A percentile compares a stretch with the other conserved stretches of the same genome.
Evolutionary conservation across 2,329 filamentous ascomycete species (phyloP).

Genomic region (Simplicillium sp.): DNA sequence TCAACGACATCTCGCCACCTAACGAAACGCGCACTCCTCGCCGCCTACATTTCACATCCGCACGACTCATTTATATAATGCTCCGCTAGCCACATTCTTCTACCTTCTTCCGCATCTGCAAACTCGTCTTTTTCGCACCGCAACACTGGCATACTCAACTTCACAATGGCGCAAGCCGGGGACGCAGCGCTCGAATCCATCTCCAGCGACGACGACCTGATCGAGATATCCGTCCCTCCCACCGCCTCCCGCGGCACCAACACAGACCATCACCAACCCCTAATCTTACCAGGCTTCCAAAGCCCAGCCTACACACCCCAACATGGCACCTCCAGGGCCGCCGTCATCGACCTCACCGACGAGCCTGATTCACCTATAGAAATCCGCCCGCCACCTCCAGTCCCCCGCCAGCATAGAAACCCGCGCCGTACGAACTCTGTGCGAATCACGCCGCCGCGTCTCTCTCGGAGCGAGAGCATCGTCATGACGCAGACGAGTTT

Average conservation of each 20-base stretch:
- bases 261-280: background rate
- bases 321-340: slow-evolving; percentile 7
- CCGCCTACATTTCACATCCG: no score
- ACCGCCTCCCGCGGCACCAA: background rate
- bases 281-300: background rate
- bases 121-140: no score
- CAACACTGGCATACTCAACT: background rate
- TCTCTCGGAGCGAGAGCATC: slow-evolving; percentile 35
- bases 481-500: slow-evolving; percentile 25
- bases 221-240: slow-evolving; percentile 17
- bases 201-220: slow-evolving; percentile 20
- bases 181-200: slow-evolving; percentile 6
- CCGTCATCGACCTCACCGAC: slow-evolving; percentile 40
- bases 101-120: background rate
- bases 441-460: slow-evolving; percentile 28
- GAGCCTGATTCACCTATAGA: slow-evolving; percentile 37
- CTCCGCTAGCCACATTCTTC: background rate
- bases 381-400: slow-evolving; percentile 19
- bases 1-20: no score
- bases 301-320: slow-evolving; percentile 2
- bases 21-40: no score
- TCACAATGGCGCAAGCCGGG: slow-evolving; percentile 9
- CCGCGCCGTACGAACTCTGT: slow-evolving; percentile 31
- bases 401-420: slow-evolving; percentile 17
- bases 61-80: no score